Evolutionary conservation across 2,329 filamentous ascomycete species (phyloP), one percentile per base, ranked within the genome.

Genomic region (Simplicillium aogashimaense): DNA sequence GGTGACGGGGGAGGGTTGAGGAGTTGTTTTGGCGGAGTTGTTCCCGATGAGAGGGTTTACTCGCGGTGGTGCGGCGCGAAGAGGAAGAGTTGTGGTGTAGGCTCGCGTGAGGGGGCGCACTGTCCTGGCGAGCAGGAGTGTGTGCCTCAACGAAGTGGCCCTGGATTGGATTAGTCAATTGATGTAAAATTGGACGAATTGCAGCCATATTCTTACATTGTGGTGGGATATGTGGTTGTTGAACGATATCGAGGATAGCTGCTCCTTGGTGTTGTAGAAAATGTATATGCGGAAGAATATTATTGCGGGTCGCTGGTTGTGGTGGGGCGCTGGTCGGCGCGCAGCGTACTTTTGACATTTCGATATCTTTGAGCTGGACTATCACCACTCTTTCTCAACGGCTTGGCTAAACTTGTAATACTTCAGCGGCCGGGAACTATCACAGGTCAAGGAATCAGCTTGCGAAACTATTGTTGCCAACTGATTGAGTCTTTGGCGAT

Each of bases 401-500:
- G 14, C 36, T 6, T 37, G n/a, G n/a, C n/a, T n/a, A n/a, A n/a
- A n/a, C n/a, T n/a, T n/a, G n/a, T n/a, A n/a, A n/a, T n/a, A n/a
- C n/a, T n/a, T n/a, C n/a, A n/a, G n/a, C n/a, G n/a, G n/a, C n/a
- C n/a, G n/a, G n/a, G 20, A 5, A 25, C 9, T 25, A 6, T 25
- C 20, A 25, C 6, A 25, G 20, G 20, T 9, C 20, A 6, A 6
- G 9, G 20, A 25, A 25, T 25, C 20, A 25, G 20, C 9, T 25
- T 25, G 20, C 6, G 9, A 25, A 25, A 25, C 30, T 12, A 32
- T 12, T 12, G 7, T 5, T 32, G 5, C 30, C 30, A 32, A 7
- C 30, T n/a, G 30, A 32, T 32, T 32, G 44, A 40, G 29, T 35
- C 35, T 40, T 32, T 33, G 33, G 52, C 34, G 43, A 78, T 78